Evolutionary conservation across 257 asterid genomes (phyloP), one percentile per base, ranked within the genome.

Genomic region (Datura wrightii): DNA sequence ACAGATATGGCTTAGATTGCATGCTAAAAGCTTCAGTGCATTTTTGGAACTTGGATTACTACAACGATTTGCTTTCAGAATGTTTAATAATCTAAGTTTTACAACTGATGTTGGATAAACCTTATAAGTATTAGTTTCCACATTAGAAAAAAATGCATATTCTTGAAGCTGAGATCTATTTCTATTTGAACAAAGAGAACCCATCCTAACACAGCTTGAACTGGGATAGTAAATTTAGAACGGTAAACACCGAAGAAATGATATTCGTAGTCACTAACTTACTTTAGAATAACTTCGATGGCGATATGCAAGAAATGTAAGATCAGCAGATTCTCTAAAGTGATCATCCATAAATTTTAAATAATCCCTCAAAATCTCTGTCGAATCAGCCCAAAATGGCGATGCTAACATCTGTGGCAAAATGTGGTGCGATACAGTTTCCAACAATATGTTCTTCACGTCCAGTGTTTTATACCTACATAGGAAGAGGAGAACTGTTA

Each of bases 211-310:
- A 52, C 63, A 76, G 63, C 46, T 13, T 50, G 42, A 50, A 76
- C 19, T 31, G 62, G 56, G 62, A 76, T 52, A 15, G 31, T 52
- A 76, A 76, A 76, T 50, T 24, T 50, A 76, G 46, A 55, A 74
- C 82, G 13, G 60, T 15, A 76, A 76, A 24, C 15, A 36, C 82
- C 46, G 13, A 52, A 76, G 46, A 46, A 14, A 76, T 50, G 79
- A 84, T 70, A 65, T 67, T 46, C 56, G 19, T 76, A 76, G 82
- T 8, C 82, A 31, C 62, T 34, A 10, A 11, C 93, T 87, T 86
- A 95, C 99, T 92, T 97, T 97, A 18, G 98, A 95, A 90, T 95
- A 97, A 87, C 92, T 94, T 83, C 97, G 88, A 85, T 97, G 99
- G 84, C 99, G 98, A 88, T 95, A 97, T 2, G 99, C 98, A 79